A percentile compares a stretch with the other conserved stretches of the same genome.
phyloP scores from a whole-genome alignment of 1,284 basidiomycete species.

The Agaricales sp. region DNA sequence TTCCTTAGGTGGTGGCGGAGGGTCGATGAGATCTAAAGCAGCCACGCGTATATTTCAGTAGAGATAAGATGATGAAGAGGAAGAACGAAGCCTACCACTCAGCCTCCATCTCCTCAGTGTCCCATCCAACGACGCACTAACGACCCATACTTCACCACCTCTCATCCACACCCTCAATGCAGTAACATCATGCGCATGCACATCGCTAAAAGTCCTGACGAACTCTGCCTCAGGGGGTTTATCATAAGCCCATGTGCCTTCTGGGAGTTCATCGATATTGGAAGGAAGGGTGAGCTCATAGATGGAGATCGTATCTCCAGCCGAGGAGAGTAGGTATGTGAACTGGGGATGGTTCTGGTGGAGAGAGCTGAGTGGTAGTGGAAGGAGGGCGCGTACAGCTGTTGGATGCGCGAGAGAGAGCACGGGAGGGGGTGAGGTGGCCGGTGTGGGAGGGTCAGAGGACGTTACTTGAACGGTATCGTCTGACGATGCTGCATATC shows the following conservation, averaged over 20 bases:
- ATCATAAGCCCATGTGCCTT: no score
- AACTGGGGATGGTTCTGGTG: slow-evolving; percentile 32
- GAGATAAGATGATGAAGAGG: no score
- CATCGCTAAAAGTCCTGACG: slow-evolving; percentile 64
- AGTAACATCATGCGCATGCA: slow-evolving; percentile 82
- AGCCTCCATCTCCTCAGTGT: slow-evolving; percentile 80
- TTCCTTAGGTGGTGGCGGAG: slow-evolving; percentile 28
- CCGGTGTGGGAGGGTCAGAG: slow-evolving; percentile 29
- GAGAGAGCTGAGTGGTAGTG: slow-evolving; percentile 40
- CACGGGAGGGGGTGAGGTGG: background rate
- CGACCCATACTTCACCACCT: slow-evolving; percentile 59
- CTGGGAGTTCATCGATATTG: background rate
- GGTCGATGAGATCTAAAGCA: slow-evolving; percentile 37
- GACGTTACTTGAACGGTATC: slow-evolving; percentile 61
- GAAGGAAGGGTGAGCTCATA: slow-evolving; percentile 49
- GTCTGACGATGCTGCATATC: slow-evolving; percentile 76
- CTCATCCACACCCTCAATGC: slow-evolving; percentile 65
- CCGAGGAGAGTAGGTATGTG: slow-evolving; percentile 68
- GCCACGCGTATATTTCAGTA: slow-evolving; percentile 1
- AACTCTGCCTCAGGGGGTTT: slow-evolving; percentile 23
- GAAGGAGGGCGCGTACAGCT: slow-evolving; percentile 65
- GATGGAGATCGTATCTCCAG: slow-evolving; percentile 72
- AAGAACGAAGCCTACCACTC: slow-evolving; percentile 36
- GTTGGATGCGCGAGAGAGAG: slow-evolving; percentile 47
- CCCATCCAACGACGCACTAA: slow-evolving; percentile 77